A percentile compares a stretch with the other conserved stretches of the same genome.
These are phyloP conservation scores for Heterococcus sp. DNA, from an alignment of 108 stramenopile genomes.

Conservation along the genomic window DNA sequence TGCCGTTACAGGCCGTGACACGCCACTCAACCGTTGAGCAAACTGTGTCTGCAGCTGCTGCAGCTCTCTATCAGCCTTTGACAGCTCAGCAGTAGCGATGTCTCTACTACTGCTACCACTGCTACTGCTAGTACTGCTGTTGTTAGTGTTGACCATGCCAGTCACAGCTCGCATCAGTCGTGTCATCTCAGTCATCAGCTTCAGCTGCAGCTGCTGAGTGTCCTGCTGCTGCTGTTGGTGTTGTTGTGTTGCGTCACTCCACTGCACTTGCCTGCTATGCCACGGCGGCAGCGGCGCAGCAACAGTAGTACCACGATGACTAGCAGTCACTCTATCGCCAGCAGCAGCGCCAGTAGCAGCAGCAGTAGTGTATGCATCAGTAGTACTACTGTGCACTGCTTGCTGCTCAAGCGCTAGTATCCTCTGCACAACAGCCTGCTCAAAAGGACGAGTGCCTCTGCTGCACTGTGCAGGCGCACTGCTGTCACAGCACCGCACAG, in stretches of 20 bases:
- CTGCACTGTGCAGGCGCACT: background rate
- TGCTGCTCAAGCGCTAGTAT: background rate
- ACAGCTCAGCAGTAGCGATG: background rate
- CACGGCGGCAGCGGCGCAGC: too few species aligned
- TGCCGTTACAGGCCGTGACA: background rate
- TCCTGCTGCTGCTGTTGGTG: too few species aligned
- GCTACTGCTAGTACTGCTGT: background rate
- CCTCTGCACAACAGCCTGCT: background rate
- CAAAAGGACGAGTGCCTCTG: background rate
- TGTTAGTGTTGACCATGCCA: background rate
- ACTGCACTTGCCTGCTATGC: too few species aligned
- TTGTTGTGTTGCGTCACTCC: too few species aligned
- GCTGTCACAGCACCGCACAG: background rate
- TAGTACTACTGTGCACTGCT: background rate
- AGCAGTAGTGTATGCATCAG: background rate
- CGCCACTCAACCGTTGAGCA: too few species aligned
- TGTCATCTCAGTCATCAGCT: background rate
- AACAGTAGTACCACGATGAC: too few species aligned
- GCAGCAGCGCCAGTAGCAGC: background rate
- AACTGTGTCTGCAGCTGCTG: too few species aligned
- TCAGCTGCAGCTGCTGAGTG: background rate
- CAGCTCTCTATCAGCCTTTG: too few species aligned
- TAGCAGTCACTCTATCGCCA: too few species aligned
- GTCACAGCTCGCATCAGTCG: background rate
- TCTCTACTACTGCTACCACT: background rate